These are phyloP conservation scores for Fistulifera solaris DNA, from an alignment of 108 stramenopile species.

Conservation along the genomic window DNA sequence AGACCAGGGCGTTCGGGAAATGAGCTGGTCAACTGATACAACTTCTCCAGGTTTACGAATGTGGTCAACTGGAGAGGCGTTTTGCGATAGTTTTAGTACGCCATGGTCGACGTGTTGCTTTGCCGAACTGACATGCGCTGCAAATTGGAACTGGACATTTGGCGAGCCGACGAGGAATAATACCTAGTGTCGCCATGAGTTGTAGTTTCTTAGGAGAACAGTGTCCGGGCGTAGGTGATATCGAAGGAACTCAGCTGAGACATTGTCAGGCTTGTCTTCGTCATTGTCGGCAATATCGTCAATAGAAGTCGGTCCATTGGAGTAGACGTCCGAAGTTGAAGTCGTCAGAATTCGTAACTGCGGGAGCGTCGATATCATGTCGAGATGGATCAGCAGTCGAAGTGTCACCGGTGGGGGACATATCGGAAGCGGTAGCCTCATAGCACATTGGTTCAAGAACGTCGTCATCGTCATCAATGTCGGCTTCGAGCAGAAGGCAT, in stretches of 20 bases:
- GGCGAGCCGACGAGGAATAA: slow-evolving; percentile 16
- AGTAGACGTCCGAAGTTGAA: not conserved
- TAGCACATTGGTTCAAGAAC: not conserved
- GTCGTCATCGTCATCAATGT: slow-evolving; percentile 2
- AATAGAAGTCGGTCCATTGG: not conserved
- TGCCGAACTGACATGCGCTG: slow-evolving; percentile 17
- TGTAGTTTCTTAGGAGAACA: slow-evolving; percentile 13
- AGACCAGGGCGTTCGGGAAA: slow-evolving; percentile 34
- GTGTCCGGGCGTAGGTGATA: slow-evolving; percentile 22
- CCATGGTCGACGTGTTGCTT: slow-evolving; percentile 7
- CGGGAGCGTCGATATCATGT: not conserved
- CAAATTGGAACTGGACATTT: slow-evolving; percentile 26
- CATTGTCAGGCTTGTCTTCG: not conserved
- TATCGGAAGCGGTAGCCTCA: not conserved
- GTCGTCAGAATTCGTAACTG: not conserved
- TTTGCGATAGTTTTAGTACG: slow-evolving; percentile 1
- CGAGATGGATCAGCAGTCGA: not conserved
- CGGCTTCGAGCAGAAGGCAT: slow-evolving; percentile 14
- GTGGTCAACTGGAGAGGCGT: not conserved
- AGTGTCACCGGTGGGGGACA: not conserved
- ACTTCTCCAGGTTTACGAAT: slow-evolving; percentile 21
- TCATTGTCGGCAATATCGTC: slow-evolving; percentile 7
- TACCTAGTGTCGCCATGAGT: slow-evolving; percentile 22
- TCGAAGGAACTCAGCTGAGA: slow-evolving; percentile 17
- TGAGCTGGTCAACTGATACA: slow-evolving; percentile 38